Percentiles rank a stretch among this genome's conserved stretches.
Conservation (phyloP, 768 basidiomycete genomes). For the Tephrocybe sp. region DNA sequence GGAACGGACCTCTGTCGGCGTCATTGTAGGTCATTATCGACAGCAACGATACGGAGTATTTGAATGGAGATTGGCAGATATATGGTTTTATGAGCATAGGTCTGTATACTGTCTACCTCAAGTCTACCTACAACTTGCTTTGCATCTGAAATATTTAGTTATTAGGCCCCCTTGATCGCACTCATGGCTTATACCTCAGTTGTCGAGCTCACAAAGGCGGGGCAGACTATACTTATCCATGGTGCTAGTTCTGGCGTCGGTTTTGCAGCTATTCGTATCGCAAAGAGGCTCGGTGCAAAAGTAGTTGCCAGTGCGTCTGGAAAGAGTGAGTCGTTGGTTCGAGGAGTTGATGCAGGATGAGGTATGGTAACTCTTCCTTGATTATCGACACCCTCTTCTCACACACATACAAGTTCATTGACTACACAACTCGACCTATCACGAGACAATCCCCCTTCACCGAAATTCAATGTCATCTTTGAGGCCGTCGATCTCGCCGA, state of each 20-base stretch:
- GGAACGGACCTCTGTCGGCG: conserved; percentile 54
- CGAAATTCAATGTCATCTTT: conserved; percentile 44
- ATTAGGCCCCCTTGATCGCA: conserved; percentile 34
- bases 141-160: neutral
- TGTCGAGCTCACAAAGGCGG: conserved; percentile 33
- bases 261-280: conserved; percentile 52
- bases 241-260: conserved; percentile 58
- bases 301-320: conserved; percentile 52
- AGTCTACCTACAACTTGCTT: too few relatives aligned
- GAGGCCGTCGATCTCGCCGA: conserved; percentile 43
- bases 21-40: too few relatives aligned
- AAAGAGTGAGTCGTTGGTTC: conserved; percentile 47
- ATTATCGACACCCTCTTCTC: neutral
- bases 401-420: conserved; percentile 35
- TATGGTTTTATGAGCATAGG: conserved; percentile 39
- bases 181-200: conserved; percentile 45
- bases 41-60: conserved; percentile 39
- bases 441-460: conserved; percentile 32
- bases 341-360: conserved; percentile 51
- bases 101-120: neutral
- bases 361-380: conserved; percentile 23
- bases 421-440: conserved; percentile 42
- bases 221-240: conserved; percentile 52
- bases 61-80: conserved; percentile 50
- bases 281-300: conserved; percentile 47